phyloP scores from a whole-genome alignment of 345 rosid genomes.

The Boechera divaricarpa region DNA sequence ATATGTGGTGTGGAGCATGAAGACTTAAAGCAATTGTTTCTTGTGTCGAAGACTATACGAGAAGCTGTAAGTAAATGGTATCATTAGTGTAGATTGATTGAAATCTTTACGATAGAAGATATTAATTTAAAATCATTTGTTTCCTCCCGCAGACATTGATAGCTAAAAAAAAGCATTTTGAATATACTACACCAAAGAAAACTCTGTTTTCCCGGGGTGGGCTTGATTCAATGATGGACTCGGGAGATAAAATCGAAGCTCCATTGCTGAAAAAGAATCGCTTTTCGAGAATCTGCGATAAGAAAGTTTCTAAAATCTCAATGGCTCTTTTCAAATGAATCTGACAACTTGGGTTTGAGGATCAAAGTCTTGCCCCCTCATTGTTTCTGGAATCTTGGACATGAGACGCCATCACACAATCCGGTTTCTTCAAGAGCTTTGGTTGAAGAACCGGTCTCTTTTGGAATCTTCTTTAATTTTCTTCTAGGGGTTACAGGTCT shows the following conservation, averaged over 20 bases:
- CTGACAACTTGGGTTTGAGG: slow-evolving; percentile 3
- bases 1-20: slow-evolving; percentile 73
- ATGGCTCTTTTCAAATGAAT: slow-evolving; percentile 43
- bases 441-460: slow-evolving; percentile 26
- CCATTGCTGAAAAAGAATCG: slow-evolving; percentile 50
- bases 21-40: slow-evolving; percentile 70
- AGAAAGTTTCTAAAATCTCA: slow-evolving; percentile 55
- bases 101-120: not conserved
- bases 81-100: not conserved
- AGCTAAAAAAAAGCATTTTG: slow-evolving; percentile 66
- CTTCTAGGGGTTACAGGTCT: not conserved
- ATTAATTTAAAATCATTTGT: not conserved
- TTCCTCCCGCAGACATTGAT: slow-evolving; percentile 52
- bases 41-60: slow-evolving; percentile 67
- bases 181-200: slow-evolving; percentile 71
- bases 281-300: slow-evolving; percentile 37
- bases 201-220: slow-evolving; percentile 49
- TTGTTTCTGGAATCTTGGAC: too few species aligned
- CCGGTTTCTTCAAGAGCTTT: slow-evolving; percentile 30
- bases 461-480: slow-evolving; percentile 2
- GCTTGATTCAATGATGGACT: slow-evolving; percentile 43
- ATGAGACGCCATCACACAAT: not conserved
- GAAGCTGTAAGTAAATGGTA: slow-evolving; percentile 62
- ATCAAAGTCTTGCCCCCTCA: not conserved
- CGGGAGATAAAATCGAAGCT: slow-evolving; percentile 52